These are phyloP conservation scores for Wickerhamomyces mucosus DNA, from an alignment of 805 yeast species.

Conservation along the genomic window DNA sequence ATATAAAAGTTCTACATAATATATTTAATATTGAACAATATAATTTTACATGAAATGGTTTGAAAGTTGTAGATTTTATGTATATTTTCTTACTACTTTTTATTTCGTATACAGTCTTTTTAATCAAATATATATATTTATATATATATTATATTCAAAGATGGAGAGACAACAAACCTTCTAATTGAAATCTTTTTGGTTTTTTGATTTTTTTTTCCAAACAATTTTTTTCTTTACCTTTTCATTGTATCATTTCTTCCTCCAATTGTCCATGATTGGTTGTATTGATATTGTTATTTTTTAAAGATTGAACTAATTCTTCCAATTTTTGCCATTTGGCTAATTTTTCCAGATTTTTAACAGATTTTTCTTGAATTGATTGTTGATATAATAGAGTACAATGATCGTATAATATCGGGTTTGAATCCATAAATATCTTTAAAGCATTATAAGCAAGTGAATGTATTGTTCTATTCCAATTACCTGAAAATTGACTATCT, in stretches of 20 bases:
- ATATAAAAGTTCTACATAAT: conserved; percentile 38
- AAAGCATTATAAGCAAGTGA: conserved; percentile 85
- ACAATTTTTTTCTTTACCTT: too few relatives aligned
- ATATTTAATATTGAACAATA: too few relatives aligned
- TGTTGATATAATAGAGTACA: conserved; percentile 85
- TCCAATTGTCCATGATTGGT: too few relatives aligned
- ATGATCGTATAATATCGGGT: conserved; percentile 83
- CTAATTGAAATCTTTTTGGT: not conserved
- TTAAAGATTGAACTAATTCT: conserved; percentile 34
- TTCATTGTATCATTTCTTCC: too few relatives aligned
- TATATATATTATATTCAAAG: too few relatives aligned
- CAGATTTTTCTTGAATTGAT: conserved; percentile 62
- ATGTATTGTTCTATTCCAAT: conserved; percentile 93
- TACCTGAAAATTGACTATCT: conserved; percentile 33
- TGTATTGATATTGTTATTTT: not conserved
- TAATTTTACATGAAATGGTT: too few relatives aligned
- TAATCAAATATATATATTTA: too few relatives aligned
- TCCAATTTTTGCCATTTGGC: conserved; percentile 68
- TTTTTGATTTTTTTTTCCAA: conserved; percentile 4
- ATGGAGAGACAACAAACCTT: too few relatives aligned
- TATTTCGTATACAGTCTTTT: too few relatives aligned
- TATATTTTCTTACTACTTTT: too few relatives aligned
- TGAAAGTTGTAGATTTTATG: too few relatives aligned
- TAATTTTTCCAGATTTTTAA: conserved; percentile 49
- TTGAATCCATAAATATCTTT: conserved; percentile 83